These are phyloP conservation scores for Nidula microcarpa DNA, from an alignment of 768 basidiomycete species.

Conservation along the genomic window DNA sequence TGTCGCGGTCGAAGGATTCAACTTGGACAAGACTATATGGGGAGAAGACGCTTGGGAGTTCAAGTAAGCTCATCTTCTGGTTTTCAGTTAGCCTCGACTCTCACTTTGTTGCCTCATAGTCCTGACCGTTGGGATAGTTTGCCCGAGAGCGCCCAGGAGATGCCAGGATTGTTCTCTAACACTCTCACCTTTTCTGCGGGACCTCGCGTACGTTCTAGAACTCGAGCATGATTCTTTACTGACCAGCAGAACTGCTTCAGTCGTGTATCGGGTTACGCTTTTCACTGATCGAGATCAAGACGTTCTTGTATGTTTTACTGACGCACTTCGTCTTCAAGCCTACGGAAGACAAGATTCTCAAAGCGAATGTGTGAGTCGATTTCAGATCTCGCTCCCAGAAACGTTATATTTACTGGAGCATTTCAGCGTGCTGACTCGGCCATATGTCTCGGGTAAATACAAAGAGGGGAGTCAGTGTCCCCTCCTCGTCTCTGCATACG, in stretches of 20 bases:
- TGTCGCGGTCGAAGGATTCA: conserved; percentile 77
- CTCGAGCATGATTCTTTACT: not conserved
- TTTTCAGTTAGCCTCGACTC: not conserved
- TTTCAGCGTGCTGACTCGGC: conserved; percentile 59
- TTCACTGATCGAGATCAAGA: conserved; percentile 82
- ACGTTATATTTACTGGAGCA: not conserved
- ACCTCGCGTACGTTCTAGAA: conserved; percentile 57
- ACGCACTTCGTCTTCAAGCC: conserved; percentile 61
- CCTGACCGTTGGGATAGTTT: conserved; percentile 82
- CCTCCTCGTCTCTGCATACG: conserved; percentile 35
- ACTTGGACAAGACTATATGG: conserved; percentile 75
- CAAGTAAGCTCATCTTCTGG: conserved; percentile 41
- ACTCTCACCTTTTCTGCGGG: conserved; percentile 78
- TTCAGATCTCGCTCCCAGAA: not conserved
- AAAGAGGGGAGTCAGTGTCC: conserved; percentile 64
- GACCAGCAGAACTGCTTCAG: conserved; percentile 27
- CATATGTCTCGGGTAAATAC: conserved; percentile 52
- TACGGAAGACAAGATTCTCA: conserved; percentile 50
- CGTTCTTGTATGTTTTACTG: conserved; percentile 66
- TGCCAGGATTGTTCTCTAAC: conserved; percentile 72
- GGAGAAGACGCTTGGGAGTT: conserved; percentile 81
- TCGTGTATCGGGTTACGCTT: conserved; percentile 83
- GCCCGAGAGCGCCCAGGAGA: conserved; percentile 60
- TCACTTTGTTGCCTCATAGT: conserved; percentile 28
- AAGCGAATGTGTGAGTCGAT: conserved; percentile 57